Evolutionary conservation across 257 asterid genomes (phyloP).

Genomic region (Cordia subcordata): DNA sequence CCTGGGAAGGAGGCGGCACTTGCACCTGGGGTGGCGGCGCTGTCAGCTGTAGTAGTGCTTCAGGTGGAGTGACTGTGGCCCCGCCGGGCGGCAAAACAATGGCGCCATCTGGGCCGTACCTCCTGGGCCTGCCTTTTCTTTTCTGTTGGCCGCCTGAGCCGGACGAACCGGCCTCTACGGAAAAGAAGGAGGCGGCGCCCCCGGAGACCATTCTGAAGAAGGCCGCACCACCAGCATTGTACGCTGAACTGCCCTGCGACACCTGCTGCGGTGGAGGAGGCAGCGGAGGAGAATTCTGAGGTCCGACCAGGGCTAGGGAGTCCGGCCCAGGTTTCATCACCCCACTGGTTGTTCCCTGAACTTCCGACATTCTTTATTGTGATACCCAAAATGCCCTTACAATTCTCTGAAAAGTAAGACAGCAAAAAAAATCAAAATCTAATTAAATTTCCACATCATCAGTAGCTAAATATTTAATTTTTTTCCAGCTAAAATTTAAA

Average conservation of each 20-base stretch:
- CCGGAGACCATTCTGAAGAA: constrained; percentile 14
- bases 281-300: constrained; percentile 12
- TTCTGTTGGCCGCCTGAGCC: constrained; percentile 19
- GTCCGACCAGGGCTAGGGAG: constrained; percentile 12
- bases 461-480: too few species aligned
- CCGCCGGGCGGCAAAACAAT: constrained; percentile 17
- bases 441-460: too few species aligned
- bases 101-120: constrained; percentile 43
- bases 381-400: too few species aligned
- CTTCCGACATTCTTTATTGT: constrained; percentile 6
- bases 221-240: constrained; percentile 16
- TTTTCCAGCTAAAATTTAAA: too few species aligned
- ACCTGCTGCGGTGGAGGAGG: constrained; percentile 19
- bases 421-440: too few species aligned
- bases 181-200: neutral
- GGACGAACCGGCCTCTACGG: constrained; percentile 4
- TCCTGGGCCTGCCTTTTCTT: constrained; percentile 49
- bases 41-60: neutral
- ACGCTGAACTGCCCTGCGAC: constrained; percentile 15
- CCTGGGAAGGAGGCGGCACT: constrained; percentile 18
- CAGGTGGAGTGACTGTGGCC: constrained; percentile 18
- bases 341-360: neutral
- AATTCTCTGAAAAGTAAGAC: too few species aligned
- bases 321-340: constrained; percentile 22
- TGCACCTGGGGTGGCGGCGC: neutral